Base-by-base conservation (phyloP, 2,329 filamentous ascomycete species). In the Xylaria sp. region DNA sequence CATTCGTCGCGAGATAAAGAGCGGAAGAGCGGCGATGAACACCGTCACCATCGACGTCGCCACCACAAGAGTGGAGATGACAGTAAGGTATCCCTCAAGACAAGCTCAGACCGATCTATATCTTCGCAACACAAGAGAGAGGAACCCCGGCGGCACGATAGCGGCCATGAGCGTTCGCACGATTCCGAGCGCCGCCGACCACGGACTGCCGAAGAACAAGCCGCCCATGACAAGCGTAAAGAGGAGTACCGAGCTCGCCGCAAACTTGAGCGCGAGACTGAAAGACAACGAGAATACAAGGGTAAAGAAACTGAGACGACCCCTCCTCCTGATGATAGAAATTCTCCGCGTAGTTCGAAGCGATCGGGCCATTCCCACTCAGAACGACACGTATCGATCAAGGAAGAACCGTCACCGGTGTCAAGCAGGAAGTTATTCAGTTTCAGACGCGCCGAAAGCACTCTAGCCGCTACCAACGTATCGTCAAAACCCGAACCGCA, bases 151-250 rank as follows among this genome's bases (percentile, higher is more conserved):
- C 79, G 82, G 39, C 36, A 61, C 18, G 67, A 69, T 4, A 85
- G 83, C 66, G 83, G 83, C 0, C 81, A 81, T 20, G 55, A 83
- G n/a, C 81, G 75, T 66, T 78, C 79, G 52, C 76, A 71, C 34
- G 75, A 73, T 59, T 75, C 78, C 1, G 76, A 75, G 10, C 76
- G 76, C 45, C 74, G 75, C 18, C 77, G 72, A 53, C 79, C 80
- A 48, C 81, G 83, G 65, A 84, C 82, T 2, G 63, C 81, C 81
- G 70, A 84, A 81, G 13, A 87, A 71, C 84, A 85, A 67, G 83
- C 80, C 18, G 83, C 81, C 2, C 83, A 86, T 62, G 85, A 87
- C 1, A 82, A 75, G 69, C 81, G 82, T 66, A 86, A 83, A 75
- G 82, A 81, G 60, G 84, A 86, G 71, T 82, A 83, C 32, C 82